These are phyloP conservation scores for Alisma plantagoaquatica DNA, from an alignment of 106 monocot genomes.

Conservation along the genomic window DNA sequence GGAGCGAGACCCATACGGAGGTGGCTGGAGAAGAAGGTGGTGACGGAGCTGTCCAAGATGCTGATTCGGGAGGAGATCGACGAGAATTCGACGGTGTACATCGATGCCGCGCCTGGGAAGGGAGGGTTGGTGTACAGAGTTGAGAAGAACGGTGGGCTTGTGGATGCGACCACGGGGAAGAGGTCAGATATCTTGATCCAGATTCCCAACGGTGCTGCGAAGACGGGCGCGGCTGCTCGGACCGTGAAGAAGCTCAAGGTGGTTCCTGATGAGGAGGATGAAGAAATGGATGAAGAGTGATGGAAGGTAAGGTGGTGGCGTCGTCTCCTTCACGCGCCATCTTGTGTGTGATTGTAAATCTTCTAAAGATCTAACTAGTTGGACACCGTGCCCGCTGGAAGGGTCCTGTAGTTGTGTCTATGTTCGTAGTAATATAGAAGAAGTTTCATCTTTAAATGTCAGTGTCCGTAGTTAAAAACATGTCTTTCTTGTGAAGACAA, in stretches of 20 bases:
- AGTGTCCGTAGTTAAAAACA: too few relatives aligned
- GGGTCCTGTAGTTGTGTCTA: too few relatives aligned
- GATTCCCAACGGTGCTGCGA: slow-evolving; percentile 19
- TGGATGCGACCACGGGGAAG: slow-evolving; percentile 30
- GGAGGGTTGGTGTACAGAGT: slow-evolving; percentile 42
- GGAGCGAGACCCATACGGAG: slow-evolving; percentile 70
- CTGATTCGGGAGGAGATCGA: slow-evolving; percentile 60
- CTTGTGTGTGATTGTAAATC: too few relatives aligned
- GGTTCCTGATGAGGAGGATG: too few relatives aligned
- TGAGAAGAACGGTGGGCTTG: slow-evolving; percentile 50
- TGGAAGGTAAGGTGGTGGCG: too few relatives aligned
- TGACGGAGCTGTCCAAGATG: slow-evolving; percentile 68
- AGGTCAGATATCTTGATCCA: slow-evolving; percentile 45
- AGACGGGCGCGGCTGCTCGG: slow-evolving; percentile 22
- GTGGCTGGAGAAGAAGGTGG: slow-evolving; percentile 82
- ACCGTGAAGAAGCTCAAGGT: too few relatives aligned
- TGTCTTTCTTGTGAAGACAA: too few relatives aligned
- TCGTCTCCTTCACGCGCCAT: too few relatives aligned
- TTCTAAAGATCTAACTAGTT: too few relatives aligned
- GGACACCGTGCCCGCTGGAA: too few relatives aligned
- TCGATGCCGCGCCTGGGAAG: slow-evolving; percentile 34
- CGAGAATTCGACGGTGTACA: slow-evolving; percentile 49
- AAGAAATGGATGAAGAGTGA: slow-evolving; percentile 48
- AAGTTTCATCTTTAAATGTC: too few relatives aligned
- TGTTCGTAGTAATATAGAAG: too few relatives aligned